These are phyloP conservation scores for Psophocarpus tetragonolobus DNA, from an alignment of 306 rosid genomes.

Conservation along the genomic window DNA sequence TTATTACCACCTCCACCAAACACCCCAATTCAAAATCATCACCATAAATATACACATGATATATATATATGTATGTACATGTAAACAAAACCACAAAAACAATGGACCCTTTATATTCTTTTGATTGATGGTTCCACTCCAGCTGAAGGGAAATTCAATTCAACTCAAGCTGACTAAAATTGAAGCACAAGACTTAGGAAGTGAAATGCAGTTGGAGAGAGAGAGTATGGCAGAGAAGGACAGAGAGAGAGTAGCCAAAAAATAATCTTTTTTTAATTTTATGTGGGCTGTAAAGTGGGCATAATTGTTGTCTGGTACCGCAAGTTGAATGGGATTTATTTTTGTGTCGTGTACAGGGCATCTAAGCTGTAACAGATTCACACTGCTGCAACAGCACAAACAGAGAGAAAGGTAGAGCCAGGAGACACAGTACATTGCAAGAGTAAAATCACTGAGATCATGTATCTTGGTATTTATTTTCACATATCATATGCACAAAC, in stretches of 20 bases:
- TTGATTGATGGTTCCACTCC: conserved; percentile 37
- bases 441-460: conserved; percentile 26
- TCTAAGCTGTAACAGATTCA: conserved; percentile 60
- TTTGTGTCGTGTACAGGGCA: conserved; percentile 62
- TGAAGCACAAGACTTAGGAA: conserved; percentile 23
- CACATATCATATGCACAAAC: background rate
- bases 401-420: background rate
- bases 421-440: background rate
- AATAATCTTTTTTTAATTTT: conserved; percentile 13
- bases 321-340: conserved; percentile 65
- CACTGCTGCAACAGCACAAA: conserved; percentile 30
- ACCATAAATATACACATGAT: conserved; percentile 15
- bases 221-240: conserved; percentile 22
- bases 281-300: conserved; percentile 92
- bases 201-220: conserved; percentile 13
- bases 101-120: conserved; percentile 28
- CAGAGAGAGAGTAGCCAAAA: background rate
- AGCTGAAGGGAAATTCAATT: conserved; percentile 40
- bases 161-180: conserved; percentile 32
- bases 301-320: conserved; percentile 74
- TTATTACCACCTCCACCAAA: conserved; percentile 55
- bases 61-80: conserved; percentile 25
- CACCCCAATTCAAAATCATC: conserved; percentile 54
- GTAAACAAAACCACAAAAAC: conserved; percentile 18
- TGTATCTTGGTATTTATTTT: conserved; percentile 16